Base-by-base conservation (phyloP, 2,329 filamentous ascomycete genomes). In the Bimuria novae-zelandiae region DNA sequence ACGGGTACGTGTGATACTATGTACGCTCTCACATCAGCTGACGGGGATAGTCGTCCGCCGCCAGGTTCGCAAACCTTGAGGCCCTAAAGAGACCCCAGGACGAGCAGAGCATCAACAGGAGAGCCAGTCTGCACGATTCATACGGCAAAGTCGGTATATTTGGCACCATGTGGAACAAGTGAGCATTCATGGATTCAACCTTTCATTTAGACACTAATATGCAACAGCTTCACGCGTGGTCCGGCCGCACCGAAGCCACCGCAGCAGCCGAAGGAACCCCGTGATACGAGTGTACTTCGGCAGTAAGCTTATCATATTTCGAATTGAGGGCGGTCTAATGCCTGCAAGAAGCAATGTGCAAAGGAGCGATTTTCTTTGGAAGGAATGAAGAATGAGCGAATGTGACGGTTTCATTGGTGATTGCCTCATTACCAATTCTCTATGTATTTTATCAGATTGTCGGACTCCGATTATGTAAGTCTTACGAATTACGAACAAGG, bases 91-190 rank as follows among this genome's bases (percentile, higher is more conserved):
- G 69, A 27, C 66, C 68, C n/a, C 61, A 57, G 25, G 67, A 71
- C 21, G 58, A 64, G 10, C 54, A 68, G 25, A 64, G 61, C 35
- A 37, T 61, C 3, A 62, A 62, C 6, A 60, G 71, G 43, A 61
- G 71, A 46, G 48, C 65, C 3, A 72, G 70, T 27, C 46, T 71
- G 2, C 65, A 70, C 17, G 71, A 74, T 36, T 61, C 66, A 3
- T 72, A 72, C 23, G 65, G 63, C 27, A 71, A 70, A 54, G 55
- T 65, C 7, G 69, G 70, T 3, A 49, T 73, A 5, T 25, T 74
- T 7, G 71, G 70, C 12, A 59, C 55, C 0, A 59, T 67, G 62
- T 74, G 71, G 71, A 72, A 73, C 47, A 72, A 66, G 71, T 70
- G 57, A 42, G 62, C 35, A 39, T 8, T 17, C n/a, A n/a, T n/a